Base-by-base conservation (phyloP, 1,284 basidiomycete species). In the Tilletiaria anomala region DNA sequence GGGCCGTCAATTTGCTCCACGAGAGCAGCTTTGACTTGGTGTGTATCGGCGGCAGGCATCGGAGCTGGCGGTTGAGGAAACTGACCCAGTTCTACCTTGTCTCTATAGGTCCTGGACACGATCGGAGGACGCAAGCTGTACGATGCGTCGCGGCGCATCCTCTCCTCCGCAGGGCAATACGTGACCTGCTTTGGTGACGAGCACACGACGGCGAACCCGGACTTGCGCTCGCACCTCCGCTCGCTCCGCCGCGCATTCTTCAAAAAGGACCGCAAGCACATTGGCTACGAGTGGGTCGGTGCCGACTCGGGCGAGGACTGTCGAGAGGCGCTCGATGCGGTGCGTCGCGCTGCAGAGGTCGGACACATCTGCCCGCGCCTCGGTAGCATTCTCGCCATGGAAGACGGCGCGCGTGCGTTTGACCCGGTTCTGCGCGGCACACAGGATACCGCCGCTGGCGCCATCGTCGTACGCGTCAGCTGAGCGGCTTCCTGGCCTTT, bases 21-120 rank as follows among this genome's bases (percentile, higher is more conserved):
- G 69, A 70, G 45, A 61, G 58, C 5, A 62, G 56, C 36, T 70
- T 69, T 47, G 64, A 69, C 39, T 55, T 68, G 12, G 66, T 63
- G 14, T 39, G 54, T 14, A 24, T 50, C 48, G 15, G 20, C 44
- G 46, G 12, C 26, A 8, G 15, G 17, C 12, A 15, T 5, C n/a
- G n/a, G 10, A 36, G 14, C 40, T 24, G 6, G 6, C 32, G 24
- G n/a, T 23, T n/a, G 5, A 22, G 24, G n/a, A 24, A 26, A 17
- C 31, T 32, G 16, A 17, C 16, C n/a, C 4, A 15, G 23, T 5
- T 10, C 12, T 22, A n/a, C 15, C 20, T 31, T 2, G 16, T 18
- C 10, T 21, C 15, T 10, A 36, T 22, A 42, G 41, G 41, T 66
- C 42, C 40, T 66, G 23, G 64, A 66, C 48, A 66, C 64, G 2